Evolutionary conservation across 352 stramenopile genomes (phyloP).

Genomic region (Plasmopara halstedii): DNA sequence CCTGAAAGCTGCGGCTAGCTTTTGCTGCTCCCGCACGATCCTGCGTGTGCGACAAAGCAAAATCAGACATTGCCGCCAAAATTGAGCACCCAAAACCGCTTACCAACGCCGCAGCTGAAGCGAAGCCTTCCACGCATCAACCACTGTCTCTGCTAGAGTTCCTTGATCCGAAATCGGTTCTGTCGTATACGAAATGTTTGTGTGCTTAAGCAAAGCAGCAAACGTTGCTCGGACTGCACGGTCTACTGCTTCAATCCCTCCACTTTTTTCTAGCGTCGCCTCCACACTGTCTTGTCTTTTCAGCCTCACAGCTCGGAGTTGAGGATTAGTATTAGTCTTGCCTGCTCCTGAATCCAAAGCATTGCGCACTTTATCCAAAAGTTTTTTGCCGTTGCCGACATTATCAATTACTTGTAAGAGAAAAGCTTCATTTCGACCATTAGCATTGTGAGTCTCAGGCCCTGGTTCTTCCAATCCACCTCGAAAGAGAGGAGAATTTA

Average conservation of each 20-base stretch:
- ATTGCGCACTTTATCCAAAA: conserved; percentile 73
- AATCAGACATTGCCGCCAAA: too few relatives aligned
- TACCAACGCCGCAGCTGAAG: conserved; percentile 80
- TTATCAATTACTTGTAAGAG: conserved; percentile 73
- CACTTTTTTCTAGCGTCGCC: conserved; percentile 76
- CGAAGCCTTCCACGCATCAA: conserved; percentile 69
- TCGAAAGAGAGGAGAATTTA: conserved; percentile 43
- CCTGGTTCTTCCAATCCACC: conserved; percentile 37
- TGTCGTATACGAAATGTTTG: conserved; percentile 61
- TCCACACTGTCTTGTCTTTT: conserved; percentile 83
- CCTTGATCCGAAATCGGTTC: conserved; percentile 55
- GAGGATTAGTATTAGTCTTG: conserved; percentile 50
- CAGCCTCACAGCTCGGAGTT: conserved; percentile 51
- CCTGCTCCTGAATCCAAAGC: conserved; percentile 48
- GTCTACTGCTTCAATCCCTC: conserved; percentile 72
- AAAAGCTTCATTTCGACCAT: conserved; percentile 40
- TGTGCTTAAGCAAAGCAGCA: conserved; percentile 77
- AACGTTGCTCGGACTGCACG: conserved; percentile 73
- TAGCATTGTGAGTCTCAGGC: neutral
- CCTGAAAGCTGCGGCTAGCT: conserved; percentile 56
- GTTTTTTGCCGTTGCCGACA: conserved; percentile 59
- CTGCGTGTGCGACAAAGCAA: too few relatives aligned
- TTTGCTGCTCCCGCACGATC: conserved; percentile 86
- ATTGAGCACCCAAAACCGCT: neutral
- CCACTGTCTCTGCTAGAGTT: conserved; percentile 46